Evolutionary conservation across 495 filamentous ascomycete genomes (phyloP).

Genomic region (Penicillium coffeae): DNA sequence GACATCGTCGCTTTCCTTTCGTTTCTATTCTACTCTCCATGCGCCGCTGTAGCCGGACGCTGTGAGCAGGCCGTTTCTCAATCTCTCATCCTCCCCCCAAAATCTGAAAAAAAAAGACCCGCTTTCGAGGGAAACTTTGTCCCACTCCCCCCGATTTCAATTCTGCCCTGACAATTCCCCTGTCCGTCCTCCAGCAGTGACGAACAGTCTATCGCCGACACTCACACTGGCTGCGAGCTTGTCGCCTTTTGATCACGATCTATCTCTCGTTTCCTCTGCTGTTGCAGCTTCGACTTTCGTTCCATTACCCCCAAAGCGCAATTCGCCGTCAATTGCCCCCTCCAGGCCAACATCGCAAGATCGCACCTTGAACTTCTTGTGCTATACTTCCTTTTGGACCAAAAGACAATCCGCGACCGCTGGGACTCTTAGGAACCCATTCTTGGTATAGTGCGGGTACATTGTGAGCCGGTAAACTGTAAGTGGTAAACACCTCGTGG

Average conservation of each 20-base stretch:
- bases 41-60: slow-evolving; percentile 40
- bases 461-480: neutral
- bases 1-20: slow-evolving; percentile 12
- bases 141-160: slow-evolving; percentile 16
- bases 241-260: slow-evolving; percentile 13
- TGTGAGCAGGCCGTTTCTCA: slow-evolving; percentile 40
- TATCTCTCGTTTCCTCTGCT: slow-evolving; percentile 7
- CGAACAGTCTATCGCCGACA: slow-evolving; percentile 10
- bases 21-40: slow-evolving; percentile 27
- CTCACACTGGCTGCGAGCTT: slow-evolving; percentile 28
- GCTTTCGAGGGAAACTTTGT: slow-evolving; percentile 12
- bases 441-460: neutral
- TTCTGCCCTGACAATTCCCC: slow-evolving; percentile 9
- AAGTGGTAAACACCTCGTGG: neutral
- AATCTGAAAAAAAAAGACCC: slow-evolving; percentile 2
- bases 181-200: slow-evolving; percentile 19
- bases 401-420: neutral
- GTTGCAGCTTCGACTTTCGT: slow-evolving; percentile 1
- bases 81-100: slow-evolving; percentile 13
- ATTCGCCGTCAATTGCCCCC: neutral
- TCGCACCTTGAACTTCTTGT: slow-evolving; percentile 3
- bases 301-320: neutral
- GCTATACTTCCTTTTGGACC: neutral
- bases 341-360: slow-evolving; percentile 2
- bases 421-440: neutral